Evolutionary conservation across 768 basidiomycete species (phyloP), one percentile per base, ranked within the genome.

Genomic region (Tubosaeta brunneosetosa): DNA sequence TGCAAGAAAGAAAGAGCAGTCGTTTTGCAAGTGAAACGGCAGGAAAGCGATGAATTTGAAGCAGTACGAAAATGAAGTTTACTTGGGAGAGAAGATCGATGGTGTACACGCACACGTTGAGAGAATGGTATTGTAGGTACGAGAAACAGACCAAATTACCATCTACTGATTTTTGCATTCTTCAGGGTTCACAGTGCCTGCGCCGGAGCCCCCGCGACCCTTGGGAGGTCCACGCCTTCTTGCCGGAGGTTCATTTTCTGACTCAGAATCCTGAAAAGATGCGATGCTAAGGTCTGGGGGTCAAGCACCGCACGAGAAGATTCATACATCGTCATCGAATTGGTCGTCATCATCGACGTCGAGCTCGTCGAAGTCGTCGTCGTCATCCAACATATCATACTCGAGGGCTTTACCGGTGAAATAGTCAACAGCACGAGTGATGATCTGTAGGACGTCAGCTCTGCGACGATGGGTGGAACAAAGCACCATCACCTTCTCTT

Each of bases 401-500:
- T 92, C 85, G 45, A 97, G 81, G 13, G 94, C 92, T 73, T 94
- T 94, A 59, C 94, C 94, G 6, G 94, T 97, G 77, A 99, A 99
- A 77, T 88, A 97, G 72, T 98, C 97, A 53, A 98, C 75, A 12
- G 94, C 95, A 56, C 89, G 89, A 50, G 95, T 94, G 55, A 99
- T 91, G 66, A 97, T 80, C 91, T 95, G 59, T 25, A 19, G 48
- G 1, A 40, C 34, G 6, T 56, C 49, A 57, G 47, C n/a, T 26
- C 36, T 19, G 4, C 6, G 31, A 16, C 10, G 14, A 16, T 1
- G 19, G 19, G 38, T 17, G 17, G 27, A 36, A 34, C 14, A 16
- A 43, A 17, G 29, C 6, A 34, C 43, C n/a, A 66, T 73, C 6
- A 89, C 91, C 79, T 94, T 91, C 69, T 97, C 95, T 74, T 97